phyloP scores from a whole-genome alignment of 371 early-diverging fungal species.

The Umbelopsis sp. region DNA sequence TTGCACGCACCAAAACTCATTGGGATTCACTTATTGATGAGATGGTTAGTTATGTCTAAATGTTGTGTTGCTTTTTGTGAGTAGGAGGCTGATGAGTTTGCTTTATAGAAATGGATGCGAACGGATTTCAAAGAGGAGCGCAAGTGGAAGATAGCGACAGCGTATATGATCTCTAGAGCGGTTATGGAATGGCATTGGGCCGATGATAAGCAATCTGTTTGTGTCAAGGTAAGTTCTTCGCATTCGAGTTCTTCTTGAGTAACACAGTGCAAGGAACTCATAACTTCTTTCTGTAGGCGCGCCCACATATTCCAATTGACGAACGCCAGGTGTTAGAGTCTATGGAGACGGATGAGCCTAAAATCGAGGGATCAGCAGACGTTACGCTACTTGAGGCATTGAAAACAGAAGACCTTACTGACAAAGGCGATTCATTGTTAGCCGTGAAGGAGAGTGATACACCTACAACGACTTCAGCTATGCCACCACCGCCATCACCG shows the following conservation, averaged over 20 bases:
- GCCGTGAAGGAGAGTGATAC: neutral
- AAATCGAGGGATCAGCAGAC: constrained; percentile 18
- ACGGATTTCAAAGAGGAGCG: constrained; percentile 88
- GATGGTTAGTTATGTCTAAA: constrained; percentile 56
- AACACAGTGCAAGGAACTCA: too few relatives aligned
- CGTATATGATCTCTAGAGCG: constrained; percentile 69
- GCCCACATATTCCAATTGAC: constrained; percentile 19
- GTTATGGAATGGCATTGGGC: constrained; percentile 84
- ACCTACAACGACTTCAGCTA: constrained; percentile 19
- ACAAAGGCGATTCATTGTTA: neutral
- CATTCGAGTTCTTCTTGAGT: too few relatives aligned
- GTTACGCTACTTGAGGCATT: neutral
- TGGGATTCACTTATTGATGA: constrained; percentile 91
- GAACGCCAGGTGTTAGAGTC: constrained; percentile 1
- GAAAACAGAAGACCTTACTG: neutral
- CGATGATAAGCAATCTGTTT: constrained; percentile 69
- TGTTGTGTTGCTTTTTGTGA: neutral
- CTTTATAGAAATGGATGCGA: constrained; percentile 74
- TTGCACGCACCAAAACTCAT: constrained; percentile 78
- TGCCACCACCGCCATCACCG: constrained; percentile 41
- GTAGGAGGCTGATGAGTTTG: neutral
- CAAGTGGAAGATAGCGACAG: constrained; percentile 82
- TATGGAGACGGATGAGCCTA: constrained; percentile 20
- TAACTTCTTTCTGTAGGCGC: neutral
- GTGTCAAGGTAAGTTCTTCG: constrained; percentile 56